Evolutionary conservation across 306 rosid species (phyloP), one percentile per base, ranked within the genome.

Genomic region (Dalbergia cochinchinensis): DNA sequence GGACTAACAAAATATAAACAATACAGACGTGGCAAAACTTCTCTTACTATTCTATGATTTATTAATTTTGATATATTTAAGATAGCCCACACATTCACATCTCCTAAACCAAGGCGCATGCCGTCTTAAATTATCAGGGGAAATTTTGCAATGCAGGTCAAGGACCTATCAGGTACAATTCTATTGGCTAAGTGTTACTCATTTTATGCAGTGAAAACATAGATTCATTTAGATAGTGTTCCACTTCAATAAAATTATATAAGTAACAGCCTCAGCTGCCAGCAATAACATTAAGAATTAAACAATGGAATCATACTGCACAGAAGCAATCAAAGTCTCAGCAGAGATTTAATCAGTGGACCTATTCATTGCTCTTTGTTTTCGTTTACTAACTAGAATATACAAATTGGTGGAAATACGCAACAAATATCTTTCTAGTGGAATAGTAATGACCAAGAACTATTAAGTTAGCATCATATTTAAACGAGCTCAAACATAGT

Each of bases 301-400:
- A 15, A 16, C 47, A 61, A 3, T 37, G 11, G 54, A 70, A 84
- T 31, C 55, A 58, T 55, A 47, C 5, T 64, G 67, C 47, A 58
- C 18, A 57, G 59, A n/a, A 80, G 20, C 51, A 57, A 57, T 8
- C 22, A 4, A 63, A 53, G 62, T 66, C 58, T 54, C 31, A 16
- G 18, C 19, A 67, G 13, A 58, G 7, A 26, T 54, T 66, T 69
- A 20, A 20, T 12, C 34, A 41, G 47, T 18, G 6, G 5, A 75
- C 65, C 71, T 60, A 69, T 59, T 80, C 75, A 19, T 76, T 54
- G 68, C 60, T n/a, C 61, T 44, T 70, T 55, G 57, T 62, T 37
- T 37, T 37, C 41, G 62, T 33, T 39, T 15, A 60, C 61, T 62
- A 51, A 16, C 13, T 39, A 11, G 35, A 53, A 79, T 69, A 69